Base-by-base conservation (phyloP, 768 basidiomycete species). In the Zangia roseola region DNA sequence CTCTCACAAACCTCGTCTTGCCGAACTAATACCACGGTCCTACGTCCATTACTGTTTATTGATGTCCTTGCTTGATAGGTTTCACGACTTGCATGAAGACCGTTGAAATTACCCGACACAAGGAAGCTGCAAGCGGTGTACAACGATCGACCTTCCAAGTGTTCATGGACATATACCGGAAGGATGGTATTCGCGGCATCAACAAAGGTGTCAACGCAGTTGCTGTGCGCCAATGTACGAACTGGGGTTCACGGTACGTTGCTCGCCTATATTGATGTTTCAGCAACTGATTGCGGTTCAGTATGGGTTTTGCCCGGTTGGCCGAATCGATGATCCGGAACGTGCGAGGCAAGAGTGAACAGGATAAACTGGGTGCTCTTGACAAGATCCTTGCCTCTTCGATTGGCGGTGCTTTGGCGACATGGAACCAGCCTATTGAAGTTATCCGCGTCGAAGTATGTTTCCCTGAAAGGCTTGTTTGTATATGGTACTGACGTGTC, bases 61-160 rank as follows among this genome's bases (percentile, higher is more conserved):
- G 33, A 56, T 28, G 6, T 16, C 34, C 21, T 54, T 30, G 39
- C 36, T 14, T 40, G 46, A 34, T 57, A 97, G 94, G 95, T 60
- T 93, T 98, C 75, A 95, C 93, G 72, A 97, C 95, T 36, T 97
- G 93, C 71, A 99, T 99, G 97, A 99, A 99, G 74, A 99, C 97
- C 19, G 97, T 83, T 54, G 94, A 95, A 71, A 98, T 98, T 57
- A 97, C 94, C 40, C 86, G 94, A 59, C 88, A 90, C 63, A 99
- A 99, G 71, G 88, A 91, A 59, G 89, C 85, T 20, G 83, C 86
- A 14, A 69, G 80, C 24, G 97, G 97, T 34, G 78, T 85, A 35
- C 86, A 91, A 64, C 91, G 93, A 10, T 91, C 89, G 45, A 98
- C 95, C 2, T 94, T 91, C 84, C 86, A 86, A 37, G 86, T 98